A percentile compares a stretch with the other conserved stretches of the same genome.
phyloP scores from a whole-genome alignment of 768 basidiomycete genomes.

The Auricularia auricula-judae region DNA sequence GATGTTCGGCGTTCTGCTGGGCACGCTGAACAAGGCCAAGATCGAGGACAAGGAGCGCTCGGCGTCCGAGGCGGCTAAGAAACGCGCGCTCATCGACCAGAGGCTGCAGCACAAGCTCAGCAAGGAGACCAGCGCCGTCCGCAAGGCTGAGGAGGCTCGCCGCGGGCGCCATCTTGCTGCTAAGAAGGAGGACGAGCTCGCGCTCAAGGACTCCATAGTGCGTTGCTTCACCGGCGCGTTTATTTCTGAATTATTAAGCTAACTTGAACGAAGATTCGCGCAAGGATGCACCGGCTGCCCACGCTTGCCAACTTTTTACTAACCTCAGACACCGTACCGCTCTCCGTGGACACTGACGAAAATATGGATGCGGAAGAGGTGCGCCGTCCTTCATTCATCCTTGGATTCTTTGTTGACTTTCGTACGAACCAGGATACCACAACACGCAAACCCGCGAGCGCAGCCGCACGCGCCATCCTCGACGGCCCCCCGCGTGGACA shows the following conservation, averaged over 20 bases:
- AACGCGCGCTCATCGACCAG: slow-evolving; percentile 72
- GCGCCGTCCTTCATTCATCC: neutral
- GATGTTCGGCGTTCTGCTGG: slow-evolving; percentile 77
- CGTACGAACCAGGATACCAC: slow-evolving; percentile 45
- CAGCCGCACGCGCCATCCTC: neutral
- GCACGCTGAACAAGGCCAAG: slow-evolving; percentile 80
- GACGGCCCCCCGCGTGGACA: neutral
- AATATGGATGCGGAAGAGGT: slow-evolving; percentile 16
- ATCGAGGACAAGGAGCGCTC: slow-evolving; percentile 75
- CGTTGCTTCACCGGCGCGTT: slow-evolving; percentile 18
- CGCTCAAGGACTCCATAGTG: slow-evolving; percentile 72
- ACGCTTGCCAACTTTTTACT: slow-evolving; percentile 62
- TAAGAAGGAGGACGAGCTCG: slow-evolving; percentile 72
- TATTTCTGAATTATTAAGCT: neutral
- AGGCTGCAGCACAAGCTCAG: slow-evolving; percentile 75
- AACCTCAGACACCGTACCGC: slow-evolving; percentile 53
- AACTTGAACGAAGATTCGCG: slow-evolving; percentile 45
- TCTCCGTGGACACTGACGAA: slow-evolving; percentile 17
- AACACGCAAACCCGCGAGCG: slow-evolving; percentile 21
- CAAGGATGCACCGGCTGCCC: slow-evolving; percentile 62
- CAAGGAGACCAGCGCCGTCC: slow-evolving; percentile 79
- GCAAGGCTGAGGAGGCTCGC: slow-evolving; percentile 76
- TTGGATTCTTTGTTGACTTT: too few species aligned
- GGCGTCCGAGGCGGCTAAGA: slow-evolving; percentile 81
- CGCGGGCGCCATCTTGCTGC: slow-evolving; percentile 68